Percentiles rank a stretch among this genome's conserved stretches.
Conservation (phyloP, 306 rosid species). For the Quercus mongolica region DNA sequence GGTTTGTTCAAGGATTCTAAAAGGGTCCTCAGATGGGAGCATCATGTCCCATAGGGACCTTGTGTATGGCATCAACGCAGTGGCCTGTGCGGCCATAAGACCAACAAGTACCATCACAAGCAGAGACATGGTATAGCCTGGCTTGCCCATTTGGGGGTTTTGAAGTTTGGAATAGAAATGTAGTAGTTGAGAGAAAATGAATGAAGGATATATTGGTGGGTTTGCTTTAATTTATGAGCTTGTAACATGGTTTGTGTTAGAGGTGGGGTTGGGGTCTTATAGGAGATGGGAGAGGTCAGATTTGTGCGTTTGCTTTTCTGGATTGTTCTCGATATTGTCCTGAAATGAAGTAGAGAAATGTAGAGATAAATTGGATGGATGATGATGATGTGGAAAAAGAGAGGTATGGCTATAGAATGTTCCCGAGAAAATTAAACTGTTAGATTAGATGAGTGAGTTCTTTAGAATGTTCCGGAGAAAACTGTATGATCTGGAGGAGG, state of each 20-base stretch:
- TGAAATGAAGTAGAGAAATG: not conserved
- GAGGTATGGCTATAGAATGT: not conserved
- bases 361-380: not conserved
- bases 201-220: not conserved
- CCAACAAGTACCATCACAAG: not conserved
- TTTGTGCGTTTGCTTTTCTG: not conserved
- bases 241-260: not conserved
- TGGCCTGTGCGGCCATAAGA: not conserved
- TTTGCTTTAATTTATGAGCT: not conserved
- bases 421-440: not conserved
- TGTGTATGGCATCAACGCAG: slow-evolving; percentile 32
- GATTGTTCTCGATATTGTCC: slow-evolving; percentile 4
- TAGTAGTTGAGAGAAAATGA: not conserved
- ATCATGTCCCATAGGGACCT: slow-evolving; percentile 35
- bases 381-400: not conserved
- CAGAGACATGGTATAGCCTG: not conserved
- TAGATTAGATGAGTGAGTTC: too few species aligned
- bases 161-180: too few species aligned
- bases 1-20: slow-evolving; percentile 40
- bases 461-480: slow-evolving; percentile 1
- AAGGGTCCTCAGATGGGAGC: slow-evolving; percentile 38
- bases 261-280: not conserved
- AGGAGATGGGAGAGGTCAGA: not conserved
- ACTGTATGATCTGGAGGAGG: not conserved
- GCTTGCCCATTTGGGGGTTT: not conserved